Evolutionary conservation across 495 filamentous ascomycete species (phyloP).

Genomic region (Talaromyces liani): DNA sequence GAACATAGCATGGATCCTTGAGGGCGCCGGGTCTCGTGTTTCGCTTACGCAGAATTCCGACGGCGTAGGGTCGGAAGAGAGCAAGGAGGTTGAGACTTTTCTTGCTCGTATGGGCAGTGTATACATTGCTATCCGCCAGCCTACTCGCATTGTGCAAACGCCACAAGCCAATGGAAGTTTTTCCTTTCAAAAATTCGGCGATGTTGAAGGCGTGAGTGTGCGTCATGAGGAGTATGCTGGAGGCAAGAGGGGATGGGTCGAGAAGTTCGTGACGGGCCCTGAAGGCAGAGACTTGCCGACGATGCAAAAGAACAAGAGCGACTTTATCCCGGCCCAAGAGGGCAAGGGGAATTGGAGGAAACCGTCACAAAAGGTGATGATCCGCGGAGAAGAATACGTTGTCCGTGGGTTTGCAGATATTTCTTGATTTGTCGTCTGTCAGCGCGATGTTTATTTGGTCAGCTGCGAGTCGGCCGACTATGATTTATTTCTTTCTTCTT

Average conservation of each 20-base stretch:
- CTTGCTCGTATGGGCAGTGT: constrained; percentile 29
- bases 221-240: constrained; percentile 28
- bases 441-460: neutral
- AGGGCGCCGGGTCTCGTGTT: constrained; percentile 5
- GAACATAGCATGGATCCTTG: constrained; percentile 7
- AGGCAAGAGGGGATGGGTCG: constrained; percentile 15
- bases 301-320: constrained; percentile 15
- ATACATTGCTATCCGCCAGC: constrained; percentile 30
- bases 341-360: constrained; percentile 12
- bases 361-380: constrained; percentile 18
- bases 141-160: constrained; percentile 18
- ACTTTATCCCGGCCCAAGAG: constrained; percentile 9
- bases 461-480: neutral
- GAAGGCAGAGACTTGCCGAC: constrained; percentile 19
- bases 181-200: constrained; percentile 10
- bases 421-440: neutral
- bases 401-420: constrained; percentile 26
- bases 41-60: constrained; percentile 10
- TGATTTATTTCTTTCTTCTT: neutral
- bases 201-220: constrained; percentile 26
- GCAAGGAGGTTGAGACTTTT: constrained; percentile 24
- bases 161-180: neutral
- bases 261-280: constrained; percentile 22
- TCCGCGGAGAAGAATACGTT: constrained; percentile 22
- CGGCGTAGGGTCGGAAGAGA: constrained; percentile 10